Percentiles rank a stretch among this genome's conserved stretches.
These are phyloP conservation scores for Penicillium daleae DNA, from an alignment of 495 filamentous ascomycete species.

Conservation along the genomic window DNA sequence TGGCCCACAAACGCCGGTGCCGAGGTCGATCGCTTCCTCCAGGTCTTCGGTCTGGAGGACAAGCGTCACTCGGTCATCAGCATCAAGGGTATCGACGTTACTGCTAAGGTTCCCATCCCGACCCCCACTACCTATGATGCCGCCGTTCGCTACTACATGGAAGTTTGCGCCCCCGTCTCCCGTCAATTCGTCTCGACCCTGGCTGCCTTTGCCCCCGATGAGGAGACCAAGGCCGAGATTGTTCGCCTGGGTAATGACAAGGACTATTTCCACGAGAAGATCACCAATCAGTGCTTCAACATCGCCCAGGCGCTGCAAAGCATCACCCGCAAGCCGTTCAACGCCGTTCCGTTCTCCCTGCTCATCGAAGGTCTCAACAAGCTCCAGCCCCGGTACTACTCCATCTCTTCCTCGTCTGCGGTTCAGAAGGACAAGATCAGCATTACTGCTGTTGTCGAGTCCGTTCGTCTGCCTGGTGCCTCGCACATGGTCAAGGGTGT, in stretches of 20 bases:
- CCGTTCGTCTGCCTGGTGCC: constrained; percentile 72
- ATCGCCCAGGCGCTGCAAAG: constrained; percentile 85
- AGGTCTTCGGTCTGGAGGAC: constrained; percentile 70
- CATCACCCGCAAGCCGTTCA: constrained; percentile 75
- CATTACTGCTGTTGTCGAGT: constrained; percentile 94
- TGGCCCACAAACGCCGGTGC: constrained; percentile 96
- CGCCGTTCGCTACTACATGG: constrained; percentile 93
- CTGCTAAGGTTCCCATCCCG: constrained; percentile 96
- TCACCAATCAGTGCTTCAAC: constrained; percentile 82
- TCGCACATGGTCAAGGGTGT: constrained; percentile 89
- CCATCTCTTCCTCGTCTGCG: constrained; percentile 94
- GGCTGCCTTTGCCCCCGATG: constrained; percentile 87
- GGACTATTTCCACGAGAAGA: constrained; percentile 92
- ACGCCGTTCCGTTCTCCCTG: constrained; percentile 86
- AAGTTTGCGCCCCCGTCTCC: constrained; percentile 92
- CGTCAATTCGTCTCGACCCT: constrained; percentile 91
- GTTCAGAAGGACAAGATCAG: constrained; percentile 94
- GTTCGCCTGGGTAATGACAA: constrained; percentile 87
- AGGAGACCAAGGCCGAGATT: constrained; percentile 82
- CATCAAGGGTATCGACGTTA: constrained; percentile 91
- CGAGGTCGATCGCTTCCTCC: constrained; percentile 89
- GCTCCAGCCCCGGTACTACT: constrained; percentile 98
- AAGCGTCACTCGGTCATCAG: constrained; percentile 86
- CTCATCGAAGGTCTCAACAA: constrained; percentile 93
- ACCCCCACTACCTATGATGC: constrained; percentile 97